A percentile compares a stretch with the other conserved stretches of the same genome.
These are phyloP conservation scores for Russula brevipes DNA, from an alignment of 768 basidiomycete species.

Conservation along the genomic window DNA sequence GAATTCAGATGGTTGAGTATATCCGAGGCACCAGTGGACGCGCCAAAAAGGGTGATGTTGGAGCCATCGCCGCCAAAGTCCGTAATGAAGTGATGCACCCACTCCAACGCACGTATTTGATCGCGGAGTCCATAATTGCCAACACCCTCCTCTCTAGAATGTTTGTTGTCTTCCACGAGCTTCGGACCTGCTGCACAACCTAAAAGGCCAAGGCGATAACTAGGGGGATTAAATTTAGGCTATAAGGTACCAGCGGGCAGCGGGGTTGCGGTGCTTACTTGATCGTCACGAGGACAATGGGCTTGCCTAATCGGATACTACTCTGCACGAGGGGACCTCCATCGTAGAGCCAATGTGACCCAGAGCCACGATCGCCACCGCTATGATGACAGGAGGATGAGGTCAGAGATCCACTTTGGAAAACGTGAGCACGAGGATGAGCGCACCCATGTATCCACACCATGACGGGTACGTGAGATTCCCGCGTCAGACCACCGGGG, in stretches of 20 bases:
- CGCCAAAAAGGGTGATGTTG: constrained; percentile 35
- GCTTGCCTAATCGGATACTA: constrained; percentile 56
- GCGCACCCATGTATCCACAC: constrained; percentile 81
- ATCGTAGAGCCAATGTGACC: constrained; percentile 74
- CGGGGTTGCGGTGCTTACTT: constrained; percentile 48
- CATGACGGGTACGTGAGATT: constrained; percentile 68
- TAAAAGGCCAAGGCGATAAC: constrained; percentile 72
- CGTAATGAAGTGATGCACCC: constrained; percentile 49
- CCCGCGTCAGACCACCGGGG: constrained; percentile 50
- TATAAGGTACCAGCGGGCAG: constrained; percentile 14
- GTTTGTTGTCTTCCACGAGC: constrained; percentile 62
- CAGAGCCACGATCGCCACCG: constrained; percentile 66
- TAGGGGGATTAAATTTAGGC: constrained; percentile 29
- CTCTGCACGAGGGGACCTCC: constrained; percentile 66
- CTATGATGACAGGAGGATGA: constrained; percentile 35
- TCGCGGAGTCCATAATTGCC: constrained; percentile 63
- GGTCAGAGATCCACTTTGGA: constrained; percentile 2
- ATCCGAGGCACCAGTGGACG: constrained; percentile 34
- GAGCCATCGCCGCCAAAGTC: constrained; percentile 47
- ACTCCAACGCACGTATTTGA: constrained; percentile 42
- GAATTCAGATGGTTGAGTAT: constrained; percentile 49
- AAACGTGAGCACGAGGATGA: background rate
- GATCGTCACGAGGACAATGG: constrained; percentile 65
- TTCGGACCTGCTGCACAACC: constrained; percentile 67
- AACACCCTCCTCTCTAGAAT: constrained; percentile 60